Conservation (phyloP, 208 protist genomes). For the Leishmania amazonensis region DNA sequence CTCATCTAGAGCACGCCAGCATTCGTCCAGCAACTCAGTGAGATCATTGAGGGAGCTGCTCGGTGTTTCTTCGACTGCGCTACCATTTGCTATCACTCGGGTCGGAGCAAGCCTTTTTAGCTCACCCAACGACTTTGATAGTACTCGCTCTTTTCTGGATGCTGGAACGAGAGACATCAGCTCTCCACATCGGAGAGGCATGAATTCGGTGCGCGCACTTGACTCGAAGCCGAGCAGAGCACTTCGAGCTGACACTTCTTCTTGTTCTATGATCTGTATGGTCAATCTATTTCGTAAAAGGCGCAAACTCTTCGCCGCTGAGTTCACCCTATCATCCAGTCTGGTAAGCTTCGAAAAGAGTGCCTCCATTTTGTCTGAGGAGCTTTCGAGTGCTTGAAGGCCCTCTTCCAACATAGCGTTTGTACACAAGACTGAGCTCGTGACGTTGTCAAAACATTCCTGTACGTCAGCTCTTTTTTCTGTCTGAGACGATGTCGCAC, state of each 20-base stretch:
- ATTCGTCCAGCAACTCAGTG: constrained; percentile 29
- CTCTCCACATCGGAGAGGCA: not conserved
- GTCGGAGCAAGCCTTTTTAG: not conserved
- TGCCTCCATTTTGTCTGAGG: not conserved
- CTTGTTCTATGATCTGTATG: not conserved
- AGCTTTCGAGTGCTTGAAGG: not conserved
- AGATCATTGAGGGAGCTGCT: constrained; percentile 21
- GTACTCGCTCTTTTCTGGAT: not conserved
- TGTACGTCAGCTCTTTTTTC: not conserved
- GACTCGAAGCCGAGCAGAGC: not conserved
- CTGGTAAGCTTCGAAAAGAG: not conserved
- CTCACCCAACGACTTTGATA: not conserved
- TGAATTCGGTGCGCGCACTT: not conserved
- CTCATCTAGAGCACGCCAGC: constrained; percentile 21
- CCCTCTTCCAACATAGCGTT: not conserved
- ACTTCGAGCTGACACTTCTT: not conserved
- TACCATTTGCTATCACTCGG: not conserved
- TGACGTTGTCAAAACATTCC: not conserved
- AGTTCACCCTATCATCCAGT: not conserved
- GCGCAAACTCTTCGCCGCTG: not conserved
- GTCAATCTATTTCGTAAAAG: not conserved
- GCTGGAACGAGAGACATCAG: not conserved
- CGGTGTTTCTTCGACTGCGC: not conserved
- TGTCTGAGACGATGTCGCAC: constrained; percentile 1
- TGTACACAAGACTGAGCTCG: not conserved